These are phyloP conservation scores for Bodo saltans DNA, from an alignment of 78 protist genomes.

Conservation along the genomic window DNA sequence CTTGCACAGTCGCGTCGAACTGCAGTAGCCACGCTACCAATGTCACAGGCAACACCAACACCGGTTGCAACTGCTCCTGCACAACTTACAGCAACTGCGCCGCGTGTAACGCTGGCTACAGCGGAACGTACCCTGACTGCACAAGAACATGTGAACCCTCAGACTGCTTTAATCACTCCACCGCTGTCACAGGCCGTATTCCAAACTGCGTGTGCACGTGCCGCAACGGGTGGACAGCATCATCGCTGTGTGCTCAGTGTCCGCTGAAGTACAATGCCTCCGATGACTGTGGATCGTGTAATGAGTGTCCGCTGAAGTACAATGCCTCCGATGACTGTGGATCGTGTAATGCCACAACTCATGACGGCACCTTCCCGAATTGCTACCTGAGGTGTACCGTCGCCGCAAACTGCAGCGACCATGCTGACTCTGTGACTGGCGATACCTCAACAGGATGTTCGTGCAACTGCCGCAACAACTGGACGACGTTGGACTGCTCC, in stretches of 20 bases:
- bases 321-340: neutral
- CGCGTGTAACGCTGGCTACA: slow-evolving; percentile 5
- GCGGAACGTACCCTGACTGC: slow-evolving; percentile 1
- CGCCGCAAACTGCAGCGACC: neutral
- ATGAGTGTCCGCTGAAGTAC: neutral
- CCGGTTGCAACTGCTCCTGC: neutral
- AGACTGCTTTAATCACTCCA: neutral
- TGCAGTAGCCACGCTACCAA: slow-evolving; percentile 10
- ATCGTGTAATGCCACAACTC: neutral
- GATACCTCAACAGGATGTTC: neutral
- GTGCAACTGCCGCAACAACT: slow-evolving; percentile 3
- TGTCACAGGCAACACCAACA: neutral
- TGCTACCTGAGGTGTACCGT: neutral
- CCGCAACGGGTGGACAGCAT: slow-evolving; percentile 5
- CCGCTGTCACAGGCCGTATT: neutral
- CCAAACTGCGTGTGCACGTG: neutral
- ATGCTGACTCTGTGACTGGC: neutral
- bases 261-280: neutral
- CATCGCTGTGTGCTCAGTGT: neutral
- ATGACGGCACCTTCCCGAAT: neutral
- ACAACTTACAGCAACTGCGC: neutral
- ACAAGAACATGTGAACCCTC: neutral
- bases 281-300: neutral
- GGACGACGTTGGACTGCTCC: neutral
- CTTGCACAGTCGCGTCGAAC: no score